A percentile compares a stretch with the other conserved stretches of the same genome.
Conservation (phyloP, 148 eudicot species). For the Rhododendron mucronatum region DNA sequence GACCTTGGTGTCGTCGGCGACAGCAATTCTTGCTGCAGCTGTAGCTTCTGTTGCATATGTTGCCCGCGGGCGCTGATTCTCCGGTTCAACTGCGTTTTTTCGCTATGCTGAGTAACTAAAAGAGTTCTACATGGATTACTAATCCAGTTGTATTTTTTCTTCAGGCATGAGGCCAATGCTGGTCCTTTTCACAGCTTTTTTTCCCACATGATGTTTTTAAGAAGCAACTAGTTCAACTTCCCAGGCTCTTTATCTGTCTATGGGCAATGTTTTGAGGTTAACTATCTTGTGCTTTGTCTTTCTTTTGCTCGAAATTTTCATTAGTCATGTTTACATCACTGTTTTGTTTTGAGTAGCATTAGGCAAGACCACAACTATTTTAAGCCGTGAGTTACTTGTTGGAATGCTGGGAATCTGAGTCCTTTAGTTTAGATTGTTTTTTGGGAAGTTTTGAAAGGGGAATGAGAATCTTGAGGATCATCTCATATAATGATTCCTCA, state of each 20-base stretch:
- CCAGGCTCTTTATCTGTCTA: neutral
- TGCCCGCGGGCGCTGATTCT: conserved; percentile 35
- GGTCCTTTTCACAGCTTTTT: neutral
- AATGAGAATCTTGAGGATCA: neutral
- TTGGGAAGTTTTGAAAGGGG: neutral
- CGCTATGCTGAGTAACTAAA: neutral
- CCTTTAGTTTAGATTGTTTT: neutral
- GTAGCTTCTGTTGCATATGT: conserved; percentile 70
- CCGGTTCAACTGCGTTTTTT: neutral
- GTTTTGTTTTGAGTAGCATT: neutral
- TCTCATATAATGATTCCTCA: neutral
- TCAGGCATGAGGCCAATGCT: neutral
- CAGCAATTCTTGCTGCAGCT: conserved; percentile 75
- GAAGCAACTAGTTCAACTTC: neutral
- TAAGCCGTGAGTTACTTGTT: neutral
- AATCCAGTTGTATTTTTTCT: neutral
- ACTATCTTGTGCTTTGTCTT: neutral
- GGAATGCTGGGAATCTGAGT: neutral
- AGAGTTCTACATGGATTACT: neutral
- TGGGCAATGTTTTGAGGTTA: neutral
- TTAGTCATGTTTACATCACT: neutral
- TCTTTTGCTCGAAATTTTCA: neutral
- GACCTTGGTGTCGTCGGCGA: conserved; percentile 68
- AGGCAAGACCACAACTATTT: neutral
- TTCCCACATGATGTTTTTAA: neutral